phyloP scores from a whole-genome alignment of 2,329 filamentous ascomycete genomes.

The Aspergillus aculeatinus region DNA sequence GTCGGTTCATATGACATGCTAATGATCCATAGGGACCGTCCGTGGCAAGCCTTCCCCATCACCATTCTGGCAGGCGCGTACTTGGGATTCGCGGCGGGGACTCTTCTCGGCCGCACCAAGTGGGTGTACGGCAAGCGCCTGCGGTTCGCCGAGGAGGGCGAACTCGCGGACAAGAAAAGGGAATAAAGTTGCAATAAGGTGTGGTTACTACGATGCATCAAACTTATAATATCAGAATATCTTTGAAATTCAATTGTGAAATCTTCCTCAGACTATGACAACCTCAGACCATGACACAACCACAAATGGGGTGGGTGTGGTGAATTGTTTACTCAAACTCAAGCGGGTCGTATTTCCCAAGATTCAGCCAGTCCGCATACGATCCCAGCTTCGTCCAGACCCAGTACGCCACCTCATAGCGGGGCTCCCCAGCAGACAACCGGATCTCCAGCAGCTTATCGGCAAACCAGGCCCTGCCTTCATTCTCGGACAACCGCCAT shows the following conservation, averaged over 20 bases:
- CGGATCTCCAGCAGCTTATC: not conserved
- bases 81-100: conserved; percentile 69
- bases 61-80: conserved; percentile 85
- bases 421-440: not conserved
- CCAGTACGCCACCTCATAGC: no score
- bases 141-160: conserved; percentile 25
- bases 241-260: not conserved
- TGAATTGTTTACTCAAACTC: no score
- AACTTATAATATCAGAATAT: not conserved
- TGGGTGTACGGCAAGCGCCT: conserved; percentile 36
- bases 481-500: not conserved
- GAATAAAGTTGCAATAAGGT: not conserved
- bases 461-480: not conserved
- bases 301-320: no score
- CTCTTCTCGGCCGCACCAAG: conserved; percentile 14
- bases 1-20: not conserved
- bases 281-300: not conserved
- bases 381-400: no score
- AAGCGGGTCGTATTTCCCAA: no score
- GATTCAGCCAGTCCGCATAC: no score
- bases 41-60: conserved; percentile 97
- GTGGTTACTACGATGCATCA: not conserved
- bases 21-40: conserved; percentile 64
- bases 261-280: not conserved
- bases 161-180: not conserved